Evolutionary conservation across 1,284 basidiomycete genomes (phyloP).

Genomic region (Apiotrichum akiyoshidainum): DNA sequence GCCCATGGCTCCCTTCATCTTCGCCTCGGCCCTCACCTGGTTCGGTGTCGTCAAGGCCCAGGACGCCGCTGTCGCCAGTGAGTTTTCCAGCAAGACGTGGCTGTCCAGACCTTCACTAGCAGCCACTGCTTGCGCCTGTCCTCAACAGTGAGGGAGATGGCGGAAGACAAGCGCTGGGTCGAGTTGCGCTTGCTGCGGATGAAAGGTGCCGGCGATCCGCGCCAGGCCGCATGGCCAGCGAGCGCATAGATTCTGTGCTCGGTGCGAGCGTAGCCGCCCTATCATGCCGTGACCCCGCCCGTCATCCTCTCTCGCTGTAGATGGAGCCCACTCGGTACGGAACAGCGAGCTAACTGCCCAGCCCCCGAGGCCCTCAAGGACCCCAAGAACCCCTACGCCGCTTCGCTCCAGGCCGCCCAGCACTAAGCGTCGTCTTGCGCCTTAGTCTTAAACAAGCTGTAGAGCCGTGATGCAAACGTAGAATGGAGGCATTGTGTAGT

Average conservation of each 20-base stretch:
- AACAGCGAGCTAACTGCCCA: slow-evolving; percentile 2
- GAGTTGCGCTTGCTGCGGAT: no score
- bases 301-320: no score
- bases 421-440: slow-evolving; percentile 11
- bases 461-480: slow-evolving; percentile 16
- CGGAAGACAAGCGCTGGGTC: no score
- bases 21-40: slow-evolving; percentile 37
- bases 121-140: no score
- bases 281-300: no score
- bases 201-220: no score
- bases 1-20: slow-evolving; percentile 46
- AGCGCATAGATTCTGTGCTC: no score
- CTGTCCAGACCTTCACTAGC: no score
- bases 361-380: slow-evolving; percentile 37
- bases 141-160: no score
- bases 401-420: slow-evolving; percentile 17
- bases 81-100: slow-evolving; percentile 13
- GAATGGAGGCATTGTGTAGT: not conserved
- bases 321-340: no score
- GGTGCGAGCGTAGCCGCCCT: no score
- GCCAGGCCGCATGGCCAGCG: no score
- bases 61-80: slow-evolving; percentile 37
- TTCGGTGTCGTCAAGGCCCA: slow-evolving; percentile 43
- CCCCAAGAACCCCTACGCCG: slow-evolving; percentile 38
- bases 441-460: not conserved